Evolutionary conservation across 2,329 filamentous ascomycete genomes (phyloP).

Genomic region (Verticillium albo-atrum): DNA sequence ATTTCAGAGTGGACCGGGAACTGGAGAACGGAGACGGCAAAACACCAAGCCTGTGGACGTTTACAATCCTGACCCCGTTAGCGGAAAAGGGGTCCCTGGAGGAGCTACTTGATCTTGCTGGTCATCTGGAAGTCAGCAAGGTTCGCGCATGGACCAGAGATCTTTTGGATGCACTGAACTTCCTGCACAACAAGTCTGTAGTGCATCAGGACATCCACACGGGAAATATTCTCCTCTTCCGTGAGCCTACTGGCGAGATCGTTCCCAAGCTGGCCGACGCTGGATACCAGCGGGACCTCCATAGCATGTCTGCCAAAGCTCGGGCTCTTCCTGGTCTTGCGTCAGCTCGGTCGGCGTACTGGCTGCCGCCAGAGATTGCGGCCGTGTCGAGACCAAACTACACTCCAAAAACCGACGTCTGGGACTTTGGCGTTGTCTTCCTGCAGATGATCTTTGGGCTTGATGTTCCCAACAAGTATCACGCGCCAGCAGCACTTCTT

Average conservation of each 20-base stretch:
- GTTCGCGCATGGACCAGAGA: conserved; percentile 89
- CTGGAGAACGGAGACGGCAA: conserved; percentile 30
- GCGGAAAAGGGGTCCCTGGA: conserved; percentile 79
- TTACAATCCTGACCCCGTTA: conserved; percentile 71
- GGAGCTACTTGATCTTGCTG: conserved; percentile 76
- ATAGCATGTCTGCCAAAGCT: conserved; percentile 53
- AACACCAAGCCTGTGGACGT: conserved; percentile 53
- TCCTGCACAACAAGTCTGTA: conserved; percentile 78
- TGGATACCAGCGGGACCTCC: conserved; percentile 64
- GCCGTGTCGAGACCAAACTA: conserved; percentile 57
- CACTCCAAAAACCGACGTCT: conserved; percentile 81
- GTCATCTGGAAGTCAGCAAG: conserved; percentile 66
- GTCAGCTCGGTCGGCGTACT: conserved; percentile 71
- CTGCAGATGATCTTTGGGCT: conserved; percentile 92
- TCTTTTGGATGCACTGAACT: conserved; percentile 82
- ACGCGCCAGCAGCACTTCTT: conserved; percentile 71
- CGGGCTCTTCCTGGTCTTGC: conserved; percentile 47
- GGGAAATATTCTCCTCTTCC: conserved; percentile 73
- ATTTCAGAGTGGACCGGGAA: conserved; percentile 70
- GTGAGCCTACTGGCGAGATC: conserved; percentile 63
- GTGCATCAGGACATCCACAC: conserved; percentile 80
- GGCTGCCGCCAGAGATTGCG: conserved; percentile 75
- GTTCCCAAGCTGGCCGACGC: conserved; percentile 72
- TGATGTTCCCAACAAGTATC: conserved; percentile 69
- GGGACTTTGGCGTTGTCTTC: conserved; percentile 90